Evolutionary conservation across 208 protist species (phyloP).

Genomic region (Trypanosoma mega): DNA sequence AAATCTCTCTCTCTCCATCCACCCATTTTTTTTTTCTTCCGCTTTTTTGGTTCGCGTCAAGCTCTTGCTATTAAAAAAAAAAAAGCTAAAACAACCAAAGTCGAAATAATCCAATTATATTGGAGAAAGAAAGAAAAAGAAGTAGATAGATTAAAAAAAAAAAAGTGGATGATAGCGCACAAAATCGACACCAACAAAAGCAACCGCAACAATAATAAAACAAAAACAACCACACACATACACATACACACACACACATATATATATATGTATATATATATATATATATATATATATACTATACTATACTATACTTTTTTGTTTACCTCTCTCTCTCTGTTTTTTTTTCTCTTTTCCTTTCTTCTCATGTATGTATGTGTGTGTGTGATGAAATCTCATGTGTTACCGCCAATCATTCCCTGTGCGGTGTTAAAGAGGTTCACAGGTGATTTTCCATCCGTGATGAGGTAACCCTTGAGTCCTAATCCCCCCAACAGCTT

Average conservation of each 20-base stretch:
- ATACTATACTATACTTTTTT: neutral
- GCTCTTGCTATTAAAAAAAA: too few relatives aligned
- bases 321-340: neutral
- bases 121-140: conserved; percentile 5
- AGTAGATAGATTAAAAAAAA: conserved; percentile 1
- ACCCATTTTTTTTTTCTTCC: neutral
- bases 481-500: conserved; percentile 94
- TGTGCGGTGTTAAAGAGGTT: conserved; percentile 96
- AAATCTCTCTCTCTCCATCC: neutral
- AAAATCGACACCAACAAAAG: neutral
- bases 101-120: neutral
- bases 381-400: conserved; percentile 7
- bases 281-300: conserved; percentile 13
- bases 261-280: conserved; percentile 15
- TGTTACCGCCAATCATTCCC: conserved; percentile 76
- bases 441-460: conserved; percentile 94
- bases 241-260: too few relatives aligned
- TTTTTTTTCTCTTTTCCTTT: neutral
- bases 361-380: neutral
- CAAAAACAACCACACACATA: too few relatives aligned
- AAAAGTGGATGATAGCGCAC: neutral
- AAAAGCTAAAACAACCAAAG: conserved; percentile 1
- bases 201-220: too few relatives aligned
- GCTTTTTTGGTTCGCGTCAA: too few relatives aligned
- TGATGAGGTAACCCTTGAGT: conserved; percentile 95